These are phyloP conservation scores for Cercophora scortea DNA, from an alignment of 495 filamentous ascomycete genomes.

Conservation along the genomic window DNA sequence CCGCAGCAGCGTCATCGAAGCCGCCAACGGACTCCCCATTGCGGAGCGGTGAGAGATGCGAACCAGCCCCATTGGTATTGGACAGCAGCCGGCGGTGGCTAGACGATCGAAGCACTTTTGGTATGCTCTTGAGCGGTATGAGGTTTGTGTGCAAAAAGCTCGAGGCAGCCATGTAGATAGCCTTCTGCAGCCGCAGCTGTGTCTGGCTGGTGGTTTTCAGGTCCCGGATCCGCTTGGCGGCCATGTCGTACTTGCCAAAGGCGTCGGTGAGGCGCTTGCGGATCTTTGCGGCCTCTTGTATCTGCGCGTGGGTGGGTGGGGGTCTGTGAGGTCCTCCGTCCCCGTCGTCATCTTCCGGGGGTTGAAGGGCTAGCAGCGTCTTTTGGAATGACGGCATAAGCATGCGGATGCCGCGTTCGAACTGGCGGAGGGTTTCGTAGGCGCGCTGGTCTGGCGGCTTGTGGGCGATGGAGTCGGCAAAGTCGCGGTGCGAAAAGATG, in stretches of 20 bases:
- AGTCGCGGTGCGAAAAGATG: conserved; percentile 79
- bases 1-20: conserved; percentile 30
- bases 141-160: conserved; percentile 88
- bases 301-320: conserved; percentile 64
- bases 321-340: conserved; percentile 47
- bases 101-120: conserved; percentile 65
- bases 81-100: conserved; percentile 36
- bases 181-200: conserved; percentile 71
- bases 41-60: conserved; percentile 28
- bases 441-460: conserved; percentile 70
- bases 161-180: conserved; percentile 74
- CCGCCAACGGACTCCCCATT: conserved; percentile 30
- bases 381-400: conserved; percentile 84
- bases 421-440: conserved; percentile 83
- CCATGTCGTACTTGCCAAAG: conserved; percentile 82
- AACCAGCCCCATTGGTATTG: conserved; percentile 16
- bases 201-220: conserved; percentile 62
- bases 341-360: conserved; percentile 37
- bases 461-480: conserved; percentile 56
- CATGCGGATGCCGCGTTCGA: conserved; percentile 78
- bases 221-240: conserved; percentile 75
- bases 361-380: conserved; percentile 50
- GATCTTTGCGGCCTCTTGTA: conserved; percentile 83
- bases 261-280: conserved; percentile 86
- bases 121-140: conserved; percentile 81